Evolutionary conservation across 495 filamentous ascomycete genomes (phyloP).

Genomic region (Hypoxylon fragiforme): DNA sequence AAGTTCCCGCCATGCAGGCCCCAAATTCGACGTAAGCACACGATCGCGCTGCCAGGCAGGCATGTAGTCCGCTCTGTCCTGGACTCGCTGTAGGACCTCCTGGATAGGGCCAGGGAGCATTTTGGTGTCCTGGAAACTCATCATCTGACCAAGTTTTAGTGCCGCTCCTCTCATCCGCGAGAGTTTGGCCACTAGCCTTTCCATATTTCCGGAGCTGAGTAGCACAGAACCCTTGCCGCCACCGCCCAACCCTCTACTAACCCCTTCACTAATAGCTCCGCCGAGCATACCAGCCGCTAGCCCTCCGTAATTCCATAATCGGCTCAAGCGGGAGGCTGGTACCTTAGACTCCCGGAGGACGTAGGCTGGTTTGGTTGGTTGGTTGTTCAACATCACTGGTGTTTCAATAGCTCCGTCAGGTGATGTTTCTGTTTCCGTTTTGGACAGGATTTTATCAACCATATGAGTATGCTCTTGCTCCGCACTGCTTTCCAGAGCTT

Average conservation of each 20-base stretch:
- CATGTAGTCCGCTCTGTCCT: conserved; percentile 98
- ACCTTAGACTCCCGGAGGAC: conserved; percentile 87
- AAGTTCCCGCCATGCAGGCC: conserved; percentile 80
- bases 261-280: conserved; percentile 82
- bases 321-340: conserved; percentile 80
- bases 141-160: conserved; percentile 95
- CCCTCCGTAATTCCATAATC: conserved; percentile 93
- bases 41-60: conserved; percentile 86
- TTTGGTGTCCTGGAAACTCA: conserved; percentile 97
- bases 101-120: conserved; percentile 86
- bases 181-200: conserved; percentile 86
- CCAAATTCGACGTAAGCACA: conserved; percentile 77
- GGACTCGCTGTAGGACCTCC: conserved; percentile 87
- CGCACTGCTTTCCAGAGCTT: conserved; percentile 9
- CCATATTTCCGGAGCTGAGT: conserved; percentile 87
- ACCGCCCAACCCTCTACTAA: conserved; percentile 68
- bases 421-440: conserved; percentile 14
- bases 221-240: conserved; percentile 71
- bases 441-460: conserved; percentile 23
- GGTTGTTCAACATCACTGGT: conserved; percentile 13
- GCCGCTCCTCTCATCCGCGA: conserved; percentile 97
- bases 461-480: conserved; percentile 24
- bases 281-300: conserved; percentile 94
- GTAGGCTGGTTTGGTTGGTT: conserved; percentile 48
- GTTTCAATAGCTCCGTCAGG: conserved; percentile 7